Base-by-base conservation (phyloP, 2,329 filamentous ascomycete species). In the Tympanopsis confertula region DNA sequence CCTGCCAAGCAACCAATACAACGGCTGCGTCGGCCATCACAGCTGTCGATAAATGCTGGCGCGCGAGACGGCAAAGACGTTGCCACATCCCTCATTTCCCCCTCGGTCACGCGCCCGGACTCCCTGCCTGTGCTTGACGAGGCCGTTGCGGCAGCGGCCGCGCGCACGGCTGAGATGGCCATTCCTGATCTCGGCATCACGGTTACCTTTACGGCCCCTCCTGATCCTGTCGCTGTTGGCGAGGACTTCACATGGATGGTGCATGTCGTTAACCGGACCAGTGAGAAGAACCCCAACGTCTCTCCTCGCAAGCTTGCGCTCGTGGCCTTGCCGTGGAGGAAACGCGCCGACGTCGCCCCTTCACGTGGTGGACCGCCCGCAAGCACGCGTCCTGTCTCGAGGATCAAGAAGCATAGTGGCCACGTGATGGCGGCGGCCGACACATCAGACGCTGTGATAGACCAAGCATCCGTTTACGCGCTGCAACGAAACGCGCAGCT, bases 181-280 rank as follows among this genome's bases (percentile, higher is more conserved):
- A 53, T 74, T 28, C 69, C 70, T 3, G 71, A 81, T 41, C 73
- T 84, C 37, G 82, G 82, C 41, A 72, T 89, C 40, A 85, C 79
- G 24, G 76, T 89, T 60, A 86, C 81, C 29, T 80, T 91, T 50
- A 73, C 71, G 4, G 77, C 72, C 0, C 81, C 82, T 22, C 42
- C 56, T 12, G 50, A 58, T 17, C 64, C 69, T 38, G 65, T 85
- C 18, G 66, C 64, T 40, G 69, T 77, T 0, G 81, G 81, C 26
- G 68, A 83, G 35, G 65, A 77, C 36, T 87, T 91, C 53, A 63
- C 65, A 29, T 86, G 85, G 78, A 71, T 70, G 22, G 69, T 88
- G 13, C 82, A 86, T 50, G 77, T 88, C 26, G 79, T 86, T 45
- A 91, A 89, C 55, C 74, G 80, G 36, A 75, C 72, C 35, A 61